Evolutionary conservation across 345 rosid species (phyloP).

Genomic region (Eucalyptus decipiens): DNA sequence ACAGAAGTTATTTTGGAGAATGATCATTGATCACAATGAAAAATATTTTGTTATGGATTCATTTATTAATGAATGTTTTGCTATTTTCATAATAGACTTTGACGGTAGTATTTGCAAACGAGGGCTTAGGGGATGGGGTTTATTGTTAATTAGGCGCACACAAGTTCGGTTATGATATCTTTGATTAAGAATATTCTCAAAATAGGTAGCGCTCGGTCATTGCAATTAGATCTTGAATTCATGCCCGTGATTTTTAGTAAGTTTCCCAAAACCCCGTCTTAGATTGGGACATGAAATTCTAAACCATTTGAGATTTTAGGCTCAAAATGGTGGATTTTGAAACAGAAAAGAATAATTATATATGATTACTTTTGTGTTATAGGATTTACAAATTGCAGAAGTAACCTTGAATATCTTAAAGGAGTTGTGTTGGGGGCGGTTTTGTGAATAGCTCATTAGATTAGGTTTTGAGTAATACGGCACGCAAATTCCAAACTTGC

Average conservation of each 20-base stretch:
- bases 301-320: not conserved
- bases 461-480: not conserved
- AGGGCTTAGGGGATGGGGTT: not conserved
- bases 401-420: not conserved
- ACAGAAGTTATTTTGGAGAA: not conserved
- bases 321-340: not conserved
- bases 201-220: accelerated
- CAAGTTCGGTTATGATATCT: not conserved
- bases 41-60: accelerated
- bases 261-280: not conserved
- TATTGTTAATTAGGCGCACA: not conserved
- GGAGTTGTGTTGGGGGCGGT: not conserved
- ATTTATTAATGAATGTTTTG: no score
- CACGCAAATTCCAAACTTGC: not conserved
- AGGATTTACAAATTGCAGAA: not conserved
- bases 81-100: not conserved
- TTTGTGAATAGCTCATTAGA: not conserved
- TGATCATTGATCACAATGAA: not conserved
- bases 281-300: not conserved
- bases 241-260: not conserved
- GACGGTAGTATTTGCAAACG: not conserved
- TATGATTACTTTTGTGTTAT: not conserved
- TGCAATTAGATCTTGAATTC: not conserved
- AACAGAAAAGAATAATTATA: not conserved
- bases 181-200: not conserved